Evolutionary conservation across 2,329 filamentous ascomycete genomes (phyloP), one percentile per base, ranked within the genome.

Genomic region (Claviceps digitariae): DNA sequence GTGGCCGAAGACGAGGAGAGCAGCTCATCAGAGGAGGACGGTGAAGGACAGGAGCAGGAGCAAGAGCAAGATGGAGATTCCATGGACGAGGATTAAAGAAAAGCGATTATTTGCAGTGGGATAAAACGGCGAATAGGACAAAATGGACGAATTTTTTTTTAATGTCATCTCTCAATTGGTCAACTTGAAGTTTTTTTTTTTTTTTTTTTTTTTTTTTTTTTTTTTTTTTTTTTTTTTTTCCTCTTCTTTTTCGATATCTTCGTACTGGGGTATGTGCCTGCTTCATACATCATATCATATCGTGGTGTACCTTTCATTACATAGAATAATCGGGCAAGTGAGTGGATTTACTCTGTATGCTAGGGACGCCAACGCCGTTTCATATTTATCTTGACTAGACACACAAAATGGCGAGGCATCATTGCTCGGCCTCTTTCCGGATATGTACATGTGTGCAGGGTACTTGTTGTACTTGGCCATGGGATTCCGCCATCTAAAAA

Each of bases 1-100:
- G 75, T 95, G 48, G 43, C 15, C 21, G 76, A 79, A 38, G 78
- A 83, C 47, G 77, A 83, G 52, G 81, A 82, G 57, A 85, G 83
- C 59, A 84, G 85, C 50, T 81, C 82, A 55, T 78, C 78, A 34
- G 72, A 68, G 40, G 70, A 67, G 0, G 75, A 77, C 41, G 77
- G 74, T 2, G 80, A 77, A 70, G 76, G 77, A 44, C 75, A 81
- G 54, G 76, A 78, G n/a, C 47, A 53, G 34, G 55, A 52, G 10
- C 52, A 56, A 29, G 55, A 53, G 8, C 51, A 57, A 25, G 55
- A 57, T n/a, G 59, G 52, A 3, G 60, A 62, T 6, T 60, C 58
- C 4, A 62, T 63, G 60, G 60, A 62, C 38, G 58, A 63, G 55
- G 60, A 61, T 51, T 63, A 52, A 57, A 34, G 17, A 36, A 2